A percentile compares a stretch with the other conserved stretches of the same genome.
Conservation (phyloP, 169 alveolate species). For the Eimeria maxima region DNA sequence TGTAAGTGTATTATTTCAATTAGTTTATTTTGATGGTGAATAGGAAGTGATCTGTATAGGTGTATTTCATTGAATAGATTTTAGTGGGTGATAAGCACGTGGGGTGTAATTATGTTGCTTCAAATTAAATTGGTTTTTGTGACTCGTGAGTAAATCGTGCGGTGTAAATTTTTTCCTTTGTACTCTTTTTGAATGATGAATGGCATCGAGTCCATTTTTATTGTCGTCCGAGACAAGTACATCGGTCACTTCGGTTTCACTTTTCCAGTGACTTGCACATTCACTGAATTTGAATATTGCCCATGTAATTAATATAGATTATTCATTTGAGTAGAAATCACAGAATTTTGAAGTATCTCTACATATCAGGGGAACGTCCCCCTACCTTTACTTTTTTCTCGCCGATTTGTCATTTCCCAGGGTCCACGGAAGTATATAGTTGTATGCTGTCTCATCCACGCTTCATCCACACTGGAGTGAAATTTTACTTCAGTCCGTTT, state of each 20-base stretch:
- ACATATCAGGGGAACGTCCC: neutral
- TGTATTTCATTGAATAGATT: neutral
- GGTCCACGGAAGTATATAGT: neutral
- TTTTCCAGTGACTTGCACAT: neutral
- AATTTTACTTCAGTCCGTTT: neutral
- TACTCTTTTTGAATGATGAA: neutral
- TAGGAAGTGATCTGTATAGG: too few species aligned
- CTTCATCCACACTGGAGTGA: neutral
- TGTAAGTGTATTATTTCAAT: too few species aligned
- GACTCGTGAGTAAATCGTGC: too few species aligned
- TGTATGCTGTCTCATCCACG: neutral
- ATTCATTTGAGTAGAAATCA: neutral
- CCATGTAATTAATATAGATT: neutral
- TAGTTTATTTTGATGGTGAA: too few species aligned
- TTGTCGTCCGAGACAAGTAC: neutral
- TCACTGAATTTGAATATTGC: neutral
- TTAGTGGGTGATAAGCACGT: too few species aligned
- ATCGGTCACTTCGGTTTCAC: neutral
- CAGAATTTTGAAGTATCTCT: too few species aligned
- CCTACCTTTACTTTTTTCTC: too few species aligned
- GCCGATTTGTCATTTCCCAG: neutral
- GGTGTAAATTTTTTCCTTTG: neutral
- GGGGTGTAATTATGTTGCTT: neutral
- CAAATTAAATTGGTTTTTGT: too few species aligned
- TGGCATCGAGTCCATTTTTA: neutral